phyloP scores from a whole-genome alignment of 1,139 yeast genomes.

The Sugiyamaella sp. region DNA sequence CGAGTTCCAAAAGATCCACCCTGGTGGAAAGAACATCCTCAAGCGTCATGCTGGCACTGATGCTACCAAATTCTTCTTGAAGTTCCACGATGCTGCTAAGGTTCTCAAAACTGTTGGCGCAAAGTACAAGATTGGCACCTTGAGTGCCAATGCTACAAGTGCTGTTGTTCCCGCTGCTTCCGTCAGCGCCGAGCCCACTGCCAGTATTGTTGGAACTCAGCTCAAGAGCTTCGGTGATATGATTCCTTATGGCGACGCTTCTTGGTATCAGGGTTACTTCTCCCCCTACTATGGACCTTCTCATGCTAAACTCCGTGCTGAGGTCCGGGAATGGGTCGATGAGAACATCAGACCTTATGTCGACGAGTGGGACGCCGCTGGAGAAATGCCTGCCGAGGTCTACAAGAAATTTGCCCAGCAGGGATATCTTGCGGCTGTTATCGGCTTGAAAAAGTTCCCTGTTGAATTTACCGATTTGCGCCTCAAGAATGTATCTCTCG shows the following conservation, averaged over 20 bases:
- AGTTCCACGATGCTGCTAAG: constrained; percentile 48
- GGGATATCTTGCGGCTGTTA: constrained; percentile 42
- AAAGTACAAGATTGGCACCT: constrained; percentile 45
- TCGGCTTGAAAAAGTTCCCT: constrained; percentile 43
- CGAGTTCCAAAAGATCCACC: constrained; percentile 85
- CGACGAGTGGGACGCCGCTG: constrained; percentile 49
- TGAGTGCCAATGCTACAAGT: constrained; percentile 32
- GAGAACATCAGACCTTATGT: constrained; percentile 44
- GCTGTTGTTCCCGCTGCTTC: constrained; percentile 27
- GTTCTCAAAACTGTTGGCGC: constrained; percentile 46
- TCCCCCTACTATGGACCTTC: constrained; percentile 47
- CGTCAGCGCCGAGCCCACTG: constrained; percentile 22
- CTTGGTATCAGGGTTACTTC: constrained; percentile 49
- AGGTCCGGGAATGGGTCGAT: constrained; percentile 47
- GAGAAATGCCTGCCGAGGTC: constrained; percentile 41
- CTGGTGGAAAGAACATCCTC: constrained; percentile 83
- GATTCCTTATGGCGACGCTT: constrained; percentile 49
- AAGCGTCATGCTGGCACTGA: constrained; percentile 85
- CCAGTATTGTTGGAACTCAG: constrained; percentile 14
- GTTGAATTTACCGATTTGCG: constrained; percentile 40
- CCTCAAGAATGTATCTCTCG: constrained; percentile 42
- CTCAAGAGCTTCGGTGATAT: constrained; percentile 44
- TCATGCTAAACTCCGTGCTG: constrained; percentile 45
- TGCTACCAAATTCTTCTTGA: constrained; percentile 76
- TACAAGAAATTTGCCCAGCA: constrained; percentile 41